Conservation (phyloP, 1,284 basidiomycete genomes). For the Macrocystidia cucumis region DNA sequence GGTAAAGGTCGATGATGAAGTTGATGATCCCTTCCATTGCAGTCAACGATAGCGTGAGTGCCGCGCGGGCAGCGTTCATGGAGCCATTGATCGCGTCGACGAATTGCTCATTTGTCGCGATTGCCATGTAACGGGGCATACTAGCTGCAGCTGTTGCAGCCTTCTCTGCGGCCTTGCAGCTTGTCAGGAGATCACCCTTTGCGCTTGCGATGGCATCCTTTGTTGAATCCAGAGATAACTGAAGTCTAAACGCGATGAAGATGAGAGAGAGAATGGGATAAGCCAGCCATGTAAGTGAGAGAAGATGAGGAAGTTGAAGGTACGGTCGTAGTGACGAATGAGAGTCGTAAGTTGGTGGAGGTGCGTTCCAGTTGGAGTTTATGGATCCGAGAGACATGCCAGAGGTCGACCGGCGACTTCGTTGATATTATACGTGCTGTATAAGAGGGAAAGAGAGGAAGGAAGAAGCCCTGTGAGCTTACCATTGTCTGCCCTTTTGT, state of each 20-base stretch:
- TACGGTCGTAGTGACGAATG: conserved; percentile 62
- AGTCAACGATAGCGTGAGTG: conserved; percentile 69
- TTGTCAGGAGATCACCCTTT: conserved; percentile 65
- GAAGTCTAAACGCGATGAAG: conserved; percentile 79
- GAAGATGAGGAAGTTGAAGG: conserved; percentile 73
- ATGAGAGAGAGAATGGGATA: conserved; percentile 82
- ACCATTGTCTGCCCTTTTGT: too few relatives aligned
- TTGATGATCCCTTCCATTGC: conserved; percentile 83
- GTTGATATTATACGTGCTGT: too few relatives aligned
- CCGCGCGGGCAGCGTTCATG: conserved; percentile 68
- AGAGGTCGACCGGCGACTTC: conserved; percentile 34
- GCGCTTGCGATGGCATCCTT: conserved; percentile 62
- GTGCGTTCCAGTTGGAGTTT: conserved; percentile 26
- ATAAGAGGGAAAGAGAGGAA: conserved; percentile 14
- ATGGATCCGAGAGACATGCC: conserved; percentile 15
- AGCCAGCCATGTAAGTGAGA: conserved; percentile 81
- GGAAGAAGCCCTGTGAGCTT: conserved; percentile 10
- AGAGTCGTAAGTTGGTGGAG: conserved; percentile 48
- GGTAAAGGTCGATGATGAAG: conserved; percentile 89
- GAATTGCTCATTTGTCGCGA: conserved; percentile 77
- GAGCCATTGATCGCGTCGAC: conserved; percentile 71
- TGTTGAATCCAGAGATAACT: conserved; percentile 64
- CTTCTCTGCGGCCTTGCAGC: conserved; percentile 77
- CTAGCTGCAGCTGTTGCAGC: conserved; percentile 79
- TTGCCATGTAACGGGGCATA: conserved; percentile 82